Percentiles rank a stretch among this genome's conserved stretches.
Evolutionary conservation across 1,284 basidiomycete species (phyloP).

Genomic region (Cerioporus squamosus): DNA sequence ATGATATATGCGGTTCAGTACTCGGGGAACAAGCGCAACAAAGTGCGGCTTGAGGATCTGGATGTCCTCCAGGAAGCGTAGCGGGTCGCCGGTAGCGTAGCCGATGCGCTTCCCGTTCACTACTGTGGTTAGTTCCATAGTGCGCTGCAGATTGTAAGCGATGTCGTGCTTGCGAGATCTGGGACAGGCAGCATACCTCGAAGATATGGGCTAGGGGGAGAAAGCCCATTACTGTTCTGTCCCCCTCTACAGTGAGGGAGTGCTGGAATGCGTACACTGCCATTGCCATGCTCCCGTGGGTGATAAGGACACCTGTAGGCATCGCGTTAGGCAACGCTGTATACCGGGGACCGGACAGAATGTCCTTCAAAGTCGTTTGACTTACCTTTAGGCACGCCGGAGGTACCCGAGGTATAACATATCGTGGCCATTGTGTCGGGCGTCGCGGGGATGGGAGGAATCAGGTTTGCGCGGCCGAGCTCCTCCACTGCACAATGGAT

Average conservation of each 20-base stretch:
- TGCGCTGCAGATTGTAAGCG: constrained; percentile 48
- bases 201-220: constrained; percentile 92
- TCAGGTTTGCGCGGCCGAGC: constrained; percentile 64
- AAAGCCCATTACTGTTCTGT: constrained; percentile 64
- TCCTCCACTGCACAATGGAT: constrained; percentile 58
- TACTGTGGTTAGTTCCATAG: constrained; percentile 57
- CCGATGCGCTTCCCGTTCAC: constrained; percentile 81
- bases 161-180: background rate
- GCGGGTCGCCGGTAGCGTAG: constrained; percentile 88
- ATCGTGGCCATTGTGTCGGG: constrained; percentile 74
- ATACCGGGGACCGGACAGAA: background rate
- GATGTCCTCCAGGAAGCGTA: constrained; percentile 89
- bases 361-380: constrained; percentile 43
- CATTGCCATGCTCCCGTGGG: constrained; percentile 77
- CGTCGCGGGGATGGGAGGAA: constrained; percentile 61
- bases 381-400: constrained; percentile 84
- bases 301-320: constrained; percentile 74
- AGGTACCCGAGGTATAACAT: constrained; percentile 89
- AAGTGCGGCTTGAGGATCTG: constrained; percentile 85
- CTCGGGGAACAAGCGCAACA: constrained; percentile 85
- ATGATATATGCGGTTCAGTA: constrained; percentile 85
- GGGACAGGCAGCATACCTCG: constrained; percentile 52
- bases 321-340: background rate
- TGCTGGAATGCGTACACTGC: constrained; percentile 66
- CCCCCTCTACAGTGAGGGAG: constrained; percentile 52